Conservation (phyloP, 2,329 filamentous ascomycete genomes). For the Aspergillus hortae region DNA sequence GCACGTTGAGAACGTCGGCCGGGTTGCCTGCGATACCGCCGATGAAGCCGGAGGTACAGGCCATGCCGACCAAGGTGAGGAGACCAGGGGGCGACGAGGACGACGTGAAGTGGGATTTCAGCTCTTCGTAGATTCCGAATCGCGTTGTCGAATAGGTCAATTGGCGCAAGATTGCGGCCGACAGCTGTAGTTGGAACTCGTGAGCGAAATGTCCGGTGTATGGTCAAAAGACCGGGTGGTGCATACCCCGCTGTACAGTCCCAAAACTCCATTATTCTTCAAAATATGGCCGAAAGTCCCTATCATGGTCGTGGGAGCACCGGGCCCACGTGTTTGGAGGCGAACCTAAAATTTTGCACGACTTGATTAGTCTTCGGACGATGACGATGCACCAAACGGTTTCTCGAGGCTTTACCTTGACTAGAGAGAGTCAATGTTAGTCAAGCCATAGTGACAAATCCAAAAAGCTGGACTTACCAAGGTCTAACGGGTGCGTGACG, state of each 20-base stretch:
- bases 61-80: constrained; percentile 74
- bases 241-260: constrained; percentile 77
- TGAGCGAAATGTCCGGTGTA: constrained; percentile 3
- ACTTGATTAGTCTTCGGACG: not conserved
- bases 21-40: constrained; percentile 91
- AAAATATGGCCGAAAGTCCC: constrained; percentile 82
- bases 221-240: not conserved
- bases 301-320: constrained; percentile 75
- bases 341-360: constrained; percentile 60
- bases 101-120: constrained; percentile 68
- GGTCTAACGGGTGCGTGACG: constrained; percentile 89
- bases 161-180: constrained; percentile 88
- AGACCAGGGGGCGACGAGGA: constrained; percentile 60
- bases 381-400: not conserved
- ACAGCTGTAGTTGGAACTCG: constrained; percentile 54
- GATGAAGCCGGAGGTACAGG: constrained; percentile 76
- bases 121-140: constrained; percentile 92
- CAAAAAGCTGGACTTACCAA: constrained; percentile 58
- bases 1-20: constrained; percentile 93
- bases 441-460: not conserved
- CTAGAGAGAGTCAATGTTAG: constrained; percentile 36
- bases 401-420: constrained; percentile 47
- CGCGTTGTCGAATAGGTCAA: constrained; percentile 94
- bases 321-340: constrained; percentile 75
- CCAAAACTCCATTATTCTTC: constrained; percentile 68